Evolutionary conservation across 169 alveolate genomes (phyloP).

Genomic region (Perkinsus olseni): DNA sequence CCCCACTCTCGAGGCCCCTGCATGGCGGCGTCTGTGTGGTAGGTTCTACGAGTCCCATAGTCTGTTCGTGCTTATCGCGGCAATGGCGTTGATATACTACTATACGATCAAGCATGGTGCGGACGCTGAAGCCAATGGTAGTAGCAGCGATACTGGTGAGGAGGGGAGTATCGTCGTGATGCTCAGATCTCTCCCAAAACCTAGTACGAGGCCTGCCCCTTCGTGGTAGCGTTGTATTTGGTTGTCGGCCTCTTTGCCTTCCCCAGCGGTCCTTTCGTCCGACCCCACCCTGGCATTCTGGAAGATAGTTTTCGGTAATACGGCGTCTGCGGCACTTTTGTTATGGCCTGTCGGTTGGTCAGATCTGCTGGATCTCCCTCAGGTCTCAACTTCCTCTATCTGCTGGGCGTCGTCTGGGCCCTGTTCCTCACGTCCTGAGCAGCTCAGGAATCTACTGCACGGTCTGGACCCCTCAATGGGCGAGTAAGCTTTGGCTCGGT

Average conservation of each 20-base stretch:
- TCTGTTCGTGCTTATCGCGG: background rate
- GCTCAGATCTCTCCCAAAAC: background rate
- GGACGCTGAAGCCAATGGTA: background rate
- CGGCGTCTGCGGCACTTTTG: background rate
- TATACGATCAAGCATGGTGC: background rate
- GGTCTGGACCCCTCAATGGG: background rate
- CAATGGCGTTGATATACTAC: background rate
- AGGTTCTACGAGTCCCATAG: background rate
- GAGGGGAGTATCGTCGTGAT: background rate
- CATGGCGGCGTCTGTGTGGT: background rate
- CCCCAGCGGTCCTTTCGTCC: background rate
- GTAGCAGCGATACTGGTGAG: background rate
- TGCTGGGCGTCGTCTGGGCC: background rate
- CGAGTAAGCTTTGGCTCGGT: background rate
- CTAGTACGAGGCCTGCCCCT: background rate
- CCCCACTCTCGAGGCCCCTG: background rate
- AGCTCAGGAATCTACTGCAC: background rate
- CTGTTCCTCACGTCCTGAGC: background rate
- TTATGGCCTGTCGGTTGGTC: background rate
- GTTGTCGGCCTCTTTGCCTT: background rate
- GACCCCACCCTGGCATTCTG: constrained; percentile 8
- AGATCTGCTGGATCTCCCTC: too few relatives aligned
- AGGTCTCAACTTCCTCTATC: background rate
- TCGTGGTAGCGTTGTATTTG: background rate
- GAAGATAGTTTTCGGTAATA: background rate